A percentile compares a stretch with the other conserved stretches of the same genome.
These are phyloP conservation scores for Ophiostoma ulmi DNA, from an alignment of 2,329 filamentous ascomycete genomes.

Conservation along the genomic window DNA sequence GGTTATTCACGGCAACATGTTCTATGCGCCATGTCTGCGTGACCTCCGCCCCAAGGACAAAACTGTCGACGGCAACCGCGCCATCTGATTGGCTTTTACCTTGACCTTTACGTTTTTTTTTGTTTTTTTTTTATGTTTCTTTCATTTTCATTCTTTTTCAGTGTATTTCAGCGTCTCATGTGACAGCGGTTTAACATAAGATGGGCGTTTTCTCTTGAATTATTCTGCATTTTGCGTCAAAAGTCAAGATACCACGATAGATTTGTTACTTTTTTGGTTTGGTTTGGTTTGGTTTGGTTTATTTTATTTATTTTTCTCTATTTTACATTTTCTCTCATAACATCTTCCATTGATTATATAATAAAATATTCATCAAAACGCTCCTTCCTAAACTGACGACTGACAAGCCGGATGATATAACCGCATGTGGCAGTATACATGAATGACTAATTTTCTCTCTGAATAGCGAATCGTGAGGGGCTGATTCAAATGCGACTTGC, in stretches of 20 bases:
- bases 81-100: constrained; percentile 13
- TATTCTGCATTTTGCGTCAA: not conserved
- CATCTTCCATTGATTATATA: not conserved
- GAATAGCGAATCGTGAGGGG: constrained; percentile 20
- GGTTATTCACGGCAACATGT: constrained; percentile 40
- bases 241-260: constrained; percentile 1
- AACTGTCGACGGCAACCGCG: constrained; percentile 22
- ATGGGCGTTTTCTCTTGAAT: not conserved
- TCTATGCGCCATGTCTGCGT: constrained; percentile 43
- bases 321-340: not conserved
- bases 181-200: not conserved
- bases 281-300: not conserved
- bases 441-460: constrained; percentile 5
- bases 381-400: not conserved
- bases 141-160: not conserved
- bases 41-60: constrained; percentile 27
- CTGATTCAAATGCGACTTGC: constrained; percentile 9
- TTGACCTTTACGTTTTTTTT: not conserved
- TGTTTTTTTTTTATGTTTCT: not conserved
- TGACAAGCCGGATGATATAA: not conserved
- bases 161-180: not conserved
- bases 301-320: not conserved
- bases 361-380: not conserved
- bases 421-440: not conserved
- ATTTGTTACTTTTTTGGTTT: not conserved